Base-by-base conservation (phyloP, 2,329 filamentous ascomycete genomes). In the Alternaria atra region DNA sequence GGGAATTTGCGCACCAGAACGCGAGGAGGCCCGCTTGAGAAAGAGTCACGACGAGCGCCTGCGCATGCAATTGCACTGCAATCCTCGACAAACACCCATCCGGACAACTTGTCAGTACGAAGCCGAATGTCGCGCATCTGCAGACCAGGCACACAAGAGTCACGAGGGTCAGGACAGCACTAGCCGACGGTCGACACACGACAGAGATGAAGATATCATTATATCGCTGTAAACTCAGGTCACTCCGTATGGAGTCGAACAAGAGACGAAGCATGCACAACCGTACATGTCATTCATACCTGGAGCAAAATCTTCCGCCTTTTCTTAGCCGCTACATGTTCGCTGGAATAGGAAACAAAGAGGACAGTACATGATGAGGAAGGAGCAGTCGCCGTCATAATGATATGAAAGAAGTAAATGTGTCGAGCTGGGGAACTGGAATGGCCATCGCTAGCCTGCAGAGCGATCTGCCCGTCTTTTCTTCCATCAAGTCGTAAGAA, bases 401-500 rank as follows among this genome's bases (percentile, higher is more conserved):
- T 66, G 61, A 58, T 66, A 65, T 52, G 57, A 57, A 70, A 57
- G 52, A 50, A 57, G 58, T 57, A 71, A 76, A 72, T 63, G 68
- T 73, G 73, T 69, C 65, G 65, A 73, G 65, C 58, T 72, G 73
- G 72, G 71, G 79, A 80, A 77, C 77, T 79, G 69, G 77, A 79
- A 64, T 77, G 77, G 80, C 80, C 81, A 80, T 83, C 76, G 82
- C 81, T 82, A 80, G 80, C 80, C 76, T 73, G 75, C 76, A 79
- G 75, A 73, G 69, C 71, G 71, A 76, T 70, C 77, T 79, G 76
- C 77, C 79, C 80, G 81, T 81, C 78, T 83, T 78, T 77, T 80
- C 82, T 83, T 81, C 80, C 81, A 72, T 82, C 77, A 79, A 75
- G 77, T 84, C 83, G 79, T 85, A 78, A 82, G 81, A 79, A 77